A percentile compares a stretch with the other conserved stretches of the same genome.
Evolutionary conservation across 2,329 filamentous ascomycete species (phyloP).

Genomic region (Stagonosporopsis vannaccii): DNA sequence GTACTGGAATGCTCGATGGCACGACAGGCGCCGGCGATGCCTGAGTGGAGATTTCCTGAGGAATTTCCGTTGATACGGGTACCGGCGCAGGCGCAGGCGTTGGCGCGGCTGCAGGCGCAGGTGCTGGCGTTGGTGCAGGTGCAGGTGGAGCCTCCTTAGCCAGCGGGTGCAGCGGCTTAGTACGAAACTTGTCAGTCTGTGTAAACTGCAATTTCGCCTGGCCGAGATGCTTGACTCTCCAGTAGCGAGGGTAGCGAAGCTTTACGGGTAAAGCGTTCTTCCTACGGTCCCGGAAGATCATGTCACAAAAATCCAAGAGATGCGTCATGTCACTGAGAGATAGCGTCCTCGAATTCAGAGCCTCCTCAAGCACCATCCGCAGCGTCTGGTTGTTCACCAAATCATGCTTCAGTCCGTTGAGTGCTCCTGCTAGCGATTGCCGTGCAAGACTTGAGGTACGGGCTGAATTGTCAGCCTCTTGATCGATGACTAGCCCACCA

Average conservation of each 20-base stretch:
- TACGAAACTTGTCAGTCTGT: constrained; percentile 33
- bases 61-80: constrained; percentile 6
- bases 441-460: constrained; percentile 63
- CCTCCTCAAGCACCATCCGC: constrained; percentile 63
- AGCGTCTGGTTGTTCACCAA: constrained; percentile 58
- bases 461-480: constrained; percentile 52
- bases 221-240: constrained; percentile 61
- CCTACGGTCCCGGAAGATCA: constrained; percentile 60
- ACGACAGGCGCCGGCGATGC: constrained; percentile 3
- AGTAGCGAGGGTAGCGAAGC: constrained; percentile 65
- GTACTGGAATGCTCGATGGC: not conserved
- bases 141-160: constrained; percentile 17
- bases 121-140: constrained; percentile 9
- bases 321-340: constrained; percentile 63
- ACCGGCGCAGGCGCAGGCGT: not conserved
- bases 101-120: not conserved
- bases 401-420: constrained; percentile 63
- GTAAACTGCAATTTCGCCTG: constrained; percentile 51
- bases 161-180: constrained; percentile 21
- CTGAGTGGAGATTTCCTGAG: not conserved
- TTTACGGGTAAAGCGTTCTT: constrained; percentile 58
- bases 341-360: constrained; percentile 59
- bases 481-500: constrained; percentile 63
- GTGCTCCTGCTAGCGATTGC: constrained; percentile 65
- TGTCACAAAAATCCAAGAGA: constrained; percentile 63